Evolutionary conservation across 2,329 filamentous ascomycete species (phyloP), one percentile per base, ranked within the genome.

Genomic region (Sclerotinia spermophila): DNA sequence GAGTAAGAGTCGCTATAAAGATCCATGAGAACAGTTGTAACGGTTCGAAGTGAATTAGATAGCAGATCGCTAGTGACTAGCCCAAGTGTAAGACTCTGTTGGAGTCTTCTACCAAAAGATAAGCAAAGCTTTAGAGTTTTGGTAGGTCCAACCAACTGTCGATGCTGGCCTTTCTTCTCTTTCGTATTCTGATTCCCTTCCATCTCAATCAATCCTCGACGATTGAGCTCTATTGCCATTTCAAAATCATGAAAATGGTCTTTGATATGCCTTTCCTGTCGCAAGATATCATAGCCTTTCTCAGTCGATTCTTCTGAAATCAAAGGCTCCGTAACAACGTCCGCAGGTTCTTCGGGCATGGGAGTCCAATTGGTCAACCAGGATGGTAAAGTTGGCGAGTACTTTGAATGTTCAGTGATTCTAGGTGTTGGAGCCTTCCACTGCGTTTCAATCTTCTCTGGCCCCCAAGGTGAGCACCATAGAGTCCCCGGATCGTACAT

Each of bases 401-500:
- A 48, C 21, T 45, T 64, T 30, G 33, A 45, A 53, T 71, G 48
- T 24, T 64, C 70, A 33, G 70, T 38, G n/a, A 68, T 35, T 30
- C 67, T 73, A 11, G 69, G 45, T 13, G 74, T 75, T 45, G 79
- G 79, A 48, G 78, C 70, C 67, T 79, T 71, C 76, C 78, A 80
- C 38, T 76, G 72, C 75, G 76, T 80, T 72, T 75, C 68, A 11
- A 73, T 75, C 59, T 71, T 76, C 60, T 77, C 78, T 24, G 71
- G 45, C 24, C 74, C 71, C 58, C 73, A 72, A 60, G 76, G 75
- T 8, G 73, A 73, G 19, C 73, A 73, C 74, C 76, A 77, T 61
- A 75, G 45, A 42, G 66, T 27, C 8, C 65, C 71, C 33, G 74
- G 51, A 42, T 72, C 68, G 48, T 69, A 67, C 27, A 72, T 42